Evolutionary conservation across 352 stramenopile species (phyloP).

Genomic region (Phytophthora pseudosyringae): DNA sequence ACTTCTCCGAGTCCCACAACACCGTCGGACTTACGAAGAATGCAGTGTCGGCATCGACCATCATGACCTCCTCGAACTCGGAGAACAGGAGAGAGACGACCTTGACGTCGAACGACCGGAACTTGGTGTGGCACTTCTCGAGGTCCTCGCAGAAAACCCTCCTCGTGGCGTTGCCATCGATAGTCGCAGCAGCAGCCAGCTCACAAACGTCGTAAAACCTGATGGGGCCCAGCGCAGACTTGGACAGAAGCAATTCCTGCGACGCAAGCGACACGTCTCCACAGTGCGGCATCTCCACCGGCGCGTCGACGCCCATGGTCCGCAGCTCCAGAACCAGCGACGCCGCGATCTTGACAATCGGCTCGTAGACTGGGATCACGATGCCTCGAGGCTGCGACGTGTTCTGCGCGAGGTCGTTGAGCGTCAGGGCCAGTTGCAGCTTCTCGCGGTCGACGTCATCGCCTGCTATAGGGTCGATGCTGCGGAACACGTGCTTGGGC

Average conservation of each 20-base stretch:
- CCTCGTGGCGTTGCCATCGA: slow-evolving; percentile 4
- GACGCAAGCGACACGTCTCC: slow-evolving; percentile 30
- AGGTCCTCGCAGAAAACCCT: slow-evolving; percentile 43
- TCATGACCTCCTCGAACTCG: slow-evolving; percentile 56
- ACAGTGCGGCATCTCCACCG: slow-evolving; percentile 49
- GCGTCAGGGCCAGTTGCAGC: slow-evolving; percentile 23
- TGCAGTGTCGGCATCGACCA: slow-evolving; percentile 50
- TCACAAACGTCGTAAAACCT: slow-evolving; percentile 42
- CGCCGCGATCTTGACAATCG: slow-evolving; percentile 31
- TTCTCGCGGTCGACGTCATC: slow-evolving; percentile 7
- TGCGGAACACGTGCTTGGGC: slow-evolving; percentile 18
- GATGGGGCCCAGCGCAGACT: slow-evolving; percentile 17
- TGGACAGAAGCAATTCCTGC: slow-evolving; percentile 13
- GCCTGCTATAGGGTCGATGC: neutral
- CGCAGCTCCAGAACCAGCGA: slow-evolving; percentile 43
- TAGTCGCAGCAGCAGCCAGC: slow-evolving; percentile 4
- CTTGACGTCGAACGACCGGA: slow-evolving; percentile 43
- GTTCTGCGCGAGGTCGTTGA: slow-evolving; percentile 23
- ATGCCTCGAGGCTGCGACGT: slow-evolving; percentile 24
- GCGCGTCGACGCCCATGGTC: slow-evolving; percentile 25
- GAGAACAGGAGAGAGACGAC: slow-evolving; percentile 44
- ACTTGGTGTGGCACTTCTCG: slow-evolving; percentile 34
- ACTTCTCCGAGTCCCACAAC: slow-evolving; percentile 41
- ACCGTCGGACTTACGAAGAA: slow-evolving; percentile 48
- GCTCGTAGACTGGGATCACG: slow-evolving; percentile 42